These are phyloP conservation scores for Serendipita sp. DNA, from an alignment of 768 basidiomycete genomes.

Conservation along the genomic window DNA sequence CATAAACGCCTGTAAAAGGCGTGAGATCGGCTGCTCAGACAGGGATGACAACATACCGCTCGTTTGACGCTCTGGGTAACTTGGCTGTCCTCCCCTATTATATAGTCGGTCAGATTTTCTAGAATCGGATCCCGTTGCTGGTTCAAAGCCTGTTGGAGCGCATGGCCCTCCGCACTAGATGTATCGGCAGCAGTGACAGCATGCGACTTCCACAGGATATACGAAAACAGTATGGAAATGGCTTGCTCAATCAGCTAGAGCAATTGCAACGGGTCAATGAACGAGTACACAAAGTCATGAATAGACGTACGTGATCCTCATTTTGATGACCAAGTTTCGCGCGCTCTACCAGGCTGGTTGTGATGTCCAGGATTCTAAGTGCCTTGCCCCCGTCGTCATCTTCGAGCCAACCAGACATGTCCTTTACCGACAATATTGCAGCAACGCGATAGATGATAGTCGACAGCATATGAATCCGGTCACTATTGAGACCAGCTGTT, in stretches of 20 bases:
- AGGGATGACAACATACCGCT: conserved; percentile 36
- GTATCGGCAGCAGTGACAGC: conserved; percentile 36
- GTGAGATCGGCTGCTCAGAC: not conserved
- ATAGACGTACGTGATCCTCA: conserved; percentile 58
- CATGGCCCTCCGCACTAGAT: conserved; percentile 40
- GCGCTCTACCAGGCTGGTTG: conserved; percentile 68
- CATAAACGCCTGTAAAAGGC: conserved; percentile 56
- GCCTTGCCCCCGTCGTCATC: conserved; percentile 84
- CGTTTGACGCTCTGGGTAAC: conserved; percentile 70
- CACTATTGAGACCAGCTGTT: conserved; percentile 65
- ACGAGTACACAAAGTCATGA: not conserved
- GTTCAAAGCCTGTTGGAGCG: conserved; percentile 37
- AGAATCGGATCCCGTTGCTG: conserved; percentile 56
- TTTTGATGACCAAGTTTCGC: conserved; percentile 82
- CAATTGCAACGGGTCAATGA: not conserved
- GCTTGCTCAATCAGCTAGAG: conserved; percentile 75
- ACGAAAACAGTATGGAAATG: conserved; percentile 58
- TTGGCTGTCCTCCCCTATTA: conserved; percentile 73
- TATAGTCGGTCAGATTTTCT: conserved; percentile 67
- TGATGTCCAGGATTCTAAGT: conserved; percentile 77
- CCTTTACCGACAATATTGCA: conserved; percentile 48
- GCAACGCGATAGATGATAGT: conserved; percentile 58
- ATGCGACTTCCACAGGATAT: conserved; percentile 73
- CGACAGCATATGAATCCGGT: conserved; percentile 57
- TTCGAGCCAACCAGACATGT: conserved; percentile 70